Base-by-base conservation (phyloP, 768 basidiomycete species). In the Boletus huronensis region DNA sequence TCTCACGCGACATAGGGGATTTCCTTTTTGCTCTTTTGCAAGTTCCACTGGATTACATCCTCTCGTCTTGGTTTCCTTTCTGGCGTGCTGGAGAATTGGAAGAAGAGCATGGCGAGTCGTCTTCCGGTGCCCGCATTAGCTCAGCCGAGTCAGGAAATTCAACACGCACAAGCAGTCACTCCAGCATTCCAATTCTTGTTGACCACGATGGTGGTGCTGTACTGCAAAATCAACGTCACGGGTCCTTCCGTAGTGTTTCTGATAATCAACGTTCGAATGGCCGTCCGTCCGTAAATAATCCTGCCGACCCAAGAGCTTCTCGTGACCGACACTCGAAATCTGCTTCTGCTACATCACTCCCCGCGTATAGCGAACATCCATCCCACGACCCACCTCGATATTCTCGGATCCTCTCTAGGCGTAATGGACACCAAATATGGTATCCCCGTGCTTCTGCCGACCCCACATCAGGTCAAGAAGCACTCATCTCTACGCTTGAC, bases 1-100 rank as follows among this genome's bases (percentile, higher is more conserved):
- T 87, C 25, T 69, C 76, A 35, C 77, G 81, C 48, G 81, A 84
- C 69, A 61, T 84, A 42, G 85, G 87, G 21, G 90, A 92, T 66
- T 74, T 89, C 46, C 45, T 84, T 35, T 70, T 81, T 9, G 56
- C 79, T 23, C 63, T 75, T 41, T 64, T 69, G 21, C 70, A 73
- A 52, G 67, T 79, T n/a, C 77, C 79, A 3, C 44, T 74, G 51
- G 69, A 74, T 50, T 63, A 70, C 45, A 60, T 75, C 21, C 54
- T 67, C 28, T 71, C 69, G 41, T 71, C 72, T 57, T 65, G 66
- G 52, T 60, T 64, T 28, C 58, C 67, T 55, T 52, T 41, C 36
- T 62, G 61, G 68, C 59, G 41, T 23, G 53, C 50, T 11, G 57
- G 42, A 45, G 58, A 64, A 39, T 34, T 14, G 31, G 59, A 58